Conservation (phyloP, 352 stramenopile genomes). For the Globisporangium emineosum region DNA sequence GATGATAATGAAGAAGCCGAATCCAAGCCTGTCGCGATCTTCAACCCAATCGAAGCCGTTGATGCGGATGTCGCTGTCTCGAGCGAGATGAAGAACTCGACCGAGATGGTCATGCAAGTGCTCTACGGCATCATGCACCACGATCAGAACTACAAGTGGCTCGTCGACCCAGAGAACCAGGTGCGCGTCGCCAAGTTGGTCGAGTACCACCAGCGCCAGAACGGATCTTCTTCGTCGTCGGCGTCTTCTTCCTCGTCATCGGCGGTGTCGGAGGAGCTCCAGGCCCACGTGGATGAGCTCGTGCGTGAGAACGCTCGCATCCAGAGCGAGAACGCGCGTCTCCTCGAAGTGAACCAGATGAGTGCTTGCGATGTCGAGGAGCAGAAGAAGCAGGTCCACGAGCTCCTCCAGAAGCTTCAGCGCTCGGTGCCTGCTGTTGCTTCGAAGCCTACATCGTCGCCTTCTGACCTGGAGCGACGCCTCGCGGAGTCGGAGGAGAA, state of each 20-base stretch:
- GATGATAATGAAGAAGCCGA: slow-evolving; percentile 12
- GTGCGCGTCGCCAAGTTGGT: slow-evolving; percentile 48
- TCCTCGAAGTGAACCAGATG: slow-evolving; percentile 33
- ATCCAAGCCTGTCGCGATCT: slow-evolving; percentile 3
- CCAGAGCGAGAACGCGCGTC: slow-evolving; percentile 50
- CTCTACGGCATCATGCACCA: slow-evolving; percentile 61
- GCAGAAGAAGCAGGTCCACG: slow-evolving; percentile 21
- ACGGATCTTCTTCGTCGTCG: slow-evolving; percentile 6
- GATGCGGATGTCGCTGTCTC: neutral
- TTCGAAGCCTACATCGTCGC: neutral
- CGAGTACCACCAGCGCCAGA: slow-evolving; percentile 39
- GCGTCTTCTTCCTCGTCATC: slow-evolving; percentile 13
- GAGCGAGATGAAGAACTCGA: slow-evolving; percentile 25
- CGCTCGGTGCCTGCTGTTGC: neutral
- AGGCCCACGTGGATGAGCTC: slow-evolving; percentile 51
- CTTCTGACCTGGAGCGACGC: slow-evolving; percentile 32
- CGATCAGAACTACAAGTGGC: slow-evolving; percentile 54
- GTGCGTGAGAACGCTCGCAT: slow-evolving; percentile 62
- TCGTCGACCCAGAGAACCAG: slow-evolving; percentile 47
- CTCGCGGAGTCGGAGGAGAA: slow-evolving; percentile 36
- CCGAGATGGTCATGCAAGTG: slow-evolving; percentile 56
- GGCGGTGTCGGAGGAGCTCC: slow-evolving; percentile 35
- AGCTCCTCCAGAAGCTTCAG: slow-evolving; percentile 15
- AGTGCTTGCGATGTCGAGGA: slow-evolving; percentile 29
- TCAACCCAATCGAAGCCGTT: neutral